phyloP scores from a whole-genome alignment of 2,329 filamentous ascomycete species.

The Fusarium abutilonis region DNA sequence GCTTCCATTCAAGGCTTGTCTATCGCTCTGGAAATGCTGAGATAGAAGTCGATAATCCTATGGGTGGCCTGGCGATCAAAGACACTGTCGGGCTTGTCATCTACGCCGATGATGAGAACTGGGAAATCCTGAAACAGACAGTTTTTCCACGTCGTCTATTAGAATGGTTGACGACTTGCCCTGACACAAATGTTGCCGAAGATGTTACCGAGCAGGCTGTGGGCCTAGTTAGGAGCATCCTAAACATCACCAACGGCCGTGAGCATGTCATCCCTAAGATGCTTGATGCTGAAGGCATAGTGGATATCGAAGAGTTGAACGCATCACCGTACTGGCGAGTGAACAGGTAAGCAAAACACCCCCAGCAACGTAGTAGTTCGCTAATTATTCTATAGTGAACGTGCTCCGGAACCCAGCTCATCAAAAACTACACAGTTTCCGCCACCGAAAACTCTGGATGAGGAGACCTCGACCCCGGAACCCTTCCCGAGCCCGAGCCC shows the following conservation, averaged over 20 bases:
- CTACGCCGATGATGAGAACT: constrained; percentile 36
- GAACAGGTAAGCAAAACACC: constrained; percentile 16
- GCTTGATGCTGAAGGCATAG: constrained; percentile 31
- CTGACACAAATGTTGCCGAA: constrained; percentile 11
- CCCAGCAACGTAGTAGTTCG: background rate
- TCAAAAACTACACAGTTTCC: constrained; percentile 3
- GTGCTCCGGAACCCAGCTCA: constrained; percentile 23
- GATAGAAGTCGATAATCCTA: constrained; percentile 26
- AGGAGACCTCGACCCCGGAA: background rate
- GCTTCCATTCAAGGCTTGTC: constrained; percentile 17
- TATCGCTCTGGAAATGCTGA: constrained; percentile 26
- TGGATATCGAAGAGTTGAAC: constrained; percentile 28
- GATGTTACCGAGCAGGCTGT: constrained; percentile 30
- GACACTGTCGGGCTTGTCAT: constrained; percentile 32
- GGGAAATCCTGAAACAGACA: constrained; percentile 33
- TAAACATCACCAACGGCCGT: constrained; percentile 25
- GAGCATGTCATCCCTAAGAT: constrained; percentile 28
- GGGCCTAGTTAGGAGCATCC: constrained; percentile 28
- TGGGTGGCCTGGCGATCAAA: constrained; percentile 32
- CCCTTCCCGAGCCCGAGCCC: background rate
- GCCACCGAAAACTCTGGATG: background rate
- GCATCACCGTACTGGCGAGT: constrained; percentile 33
- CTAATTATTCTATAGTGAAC: constrained; percentile 27
- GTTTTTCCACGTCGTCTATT: constrained; percentile 35
- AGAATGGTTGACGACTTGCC: constrained; percentile 42